phyloP scores from a whole-genome alignment of 108 stramenopile genomes.

The Pseudonitzschia delicatissima region DNA sequence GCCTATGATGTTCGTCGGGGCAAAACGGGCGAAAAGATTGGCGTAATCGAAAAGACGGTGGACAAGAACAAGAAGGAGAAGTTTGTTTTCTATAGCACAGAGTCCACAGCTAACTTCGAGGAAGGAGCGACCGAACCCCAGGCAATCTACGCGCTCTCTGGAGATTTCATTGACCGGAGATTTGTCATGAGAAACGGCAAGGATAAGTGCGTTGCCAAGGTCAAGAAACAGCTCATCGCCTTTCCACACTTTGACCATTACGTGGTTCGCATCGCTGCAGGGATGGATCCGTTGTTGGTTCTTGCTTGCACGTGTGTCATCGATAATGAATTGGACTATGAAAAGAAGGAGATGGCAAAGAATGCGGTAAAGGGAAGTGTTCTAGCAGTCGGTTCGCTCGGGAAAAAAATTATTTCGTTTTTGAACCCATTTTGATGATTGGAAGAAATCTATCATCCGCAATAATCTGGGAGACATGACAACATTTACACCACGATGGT shows the following conservation, averaged over 20 bases:
- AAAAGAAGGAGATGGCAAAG: constrained; percentile 58
- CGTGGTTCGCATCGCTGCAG: constrained; percentile 60
- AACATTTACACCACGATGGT: no score
- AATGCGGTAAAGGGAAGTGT: no score
- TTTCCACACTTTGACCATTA: constrained; percentile 75
- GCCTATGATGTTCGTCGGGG: constrained; percentile 63
- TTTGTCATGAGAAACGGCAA: constrained; percentile 54
- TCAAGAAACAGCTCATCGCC: constrained; percentile 53
- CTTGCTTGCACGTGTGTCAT: constrained; percentile 73
- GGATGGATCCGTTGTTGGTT: constrained; percentile 71
- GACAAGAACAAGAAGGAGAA: constrained; percentile 58
- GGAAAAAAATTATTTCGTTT: no score
- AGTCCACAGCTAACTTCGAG: no score
- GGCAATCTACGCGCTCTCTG: constrained; percentile 51
- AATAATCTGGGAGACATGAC: no score
- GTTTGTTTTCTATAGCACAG: constrained; percentile 51
- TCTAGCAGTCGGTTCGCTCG: no score
- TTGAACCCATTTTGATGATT: no score
- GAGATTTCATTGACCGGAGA: constrained; percentile 71
- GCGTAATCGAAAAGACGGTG: constrained; percentile 76
- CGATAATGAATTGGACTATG: constrained; percentile 80
- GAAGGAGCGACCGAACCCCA: constrained; percentile 56
- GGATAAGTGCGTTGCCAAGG: constrained; percentile 54
- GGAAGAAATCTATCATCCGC: no score
- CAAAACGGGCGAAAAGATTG: constrained; percentile 52